Conservation (phyloP, 78 protist species). For the Fonticula alba region DNA sequence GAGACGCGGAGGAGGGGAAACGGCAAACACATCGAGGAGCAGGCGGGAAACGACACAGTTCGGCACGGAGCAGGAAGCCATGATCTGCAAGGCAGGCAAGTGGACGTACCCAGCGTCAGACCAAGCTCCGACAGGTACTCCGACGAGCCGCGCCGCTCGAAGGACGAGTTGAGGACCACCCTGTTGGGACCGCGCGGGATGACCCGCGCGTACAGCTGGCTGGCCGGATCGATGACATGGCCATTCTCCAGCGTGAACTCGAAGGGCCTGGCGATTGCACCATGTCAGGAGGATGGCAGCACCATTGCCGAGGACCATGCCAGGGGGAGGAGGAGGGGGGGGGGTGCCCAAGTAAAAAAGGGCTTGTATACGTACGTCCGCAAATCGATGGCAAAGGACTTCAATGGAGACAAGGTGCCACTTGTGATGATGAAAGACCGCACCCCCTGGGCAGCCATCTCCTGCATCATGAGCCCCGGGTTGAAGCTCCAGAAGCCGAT, state of each 20-base stretch:
- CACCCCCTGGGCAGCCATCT: neutral
- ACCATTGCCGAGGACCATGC: constrained; percentile 23
- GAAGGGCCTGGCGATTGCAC: neutral
- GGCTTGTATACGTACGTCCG: too few relatives aligned
- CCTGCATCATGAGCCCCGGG: neutral
- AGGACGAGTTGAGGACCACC: constrained; percentile 26
- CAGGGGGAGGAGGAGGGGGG: too few relatives aligned
- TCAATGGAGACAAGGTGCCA: constrained; percentile 91
- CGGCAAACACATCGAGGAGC: too few relatives aligned
- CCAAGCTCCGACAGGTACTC: constrained; percentile 57
- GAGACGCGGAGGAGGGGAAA: too few relatives aligned
- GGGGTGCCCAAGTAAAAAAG: too few relatives aligned
- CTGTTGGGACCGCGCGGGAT: constrained; percentile 12
- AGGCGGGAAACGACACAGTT: too few relatives aligned
- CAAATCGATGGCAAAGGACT: constrained; percentile 16
- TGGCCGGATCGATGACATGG: constrained; percentile 46
- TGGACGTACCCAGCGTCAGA: constrained; percentile 21
- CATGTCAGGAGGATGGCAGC: neutral
- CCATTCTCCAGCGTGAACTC: constrained; percentile 33
- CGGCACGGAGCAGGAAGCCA: too few relatives aligned
- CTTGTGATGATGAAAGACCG: constrained; percentile 61
- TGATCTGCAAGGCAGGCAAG: too few relatives aligned
- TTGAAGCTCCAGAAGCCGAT: constrained; percentile 13
- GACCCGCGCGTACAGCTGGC: constrained; percentile 40
- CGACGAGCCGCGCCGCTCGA: constrained; percentile 5